These are phyloP conservation scores for Toxicodendron radicans DNA, from an alignment of 345 rosid species.

Conservation along the genomic window DNA sequence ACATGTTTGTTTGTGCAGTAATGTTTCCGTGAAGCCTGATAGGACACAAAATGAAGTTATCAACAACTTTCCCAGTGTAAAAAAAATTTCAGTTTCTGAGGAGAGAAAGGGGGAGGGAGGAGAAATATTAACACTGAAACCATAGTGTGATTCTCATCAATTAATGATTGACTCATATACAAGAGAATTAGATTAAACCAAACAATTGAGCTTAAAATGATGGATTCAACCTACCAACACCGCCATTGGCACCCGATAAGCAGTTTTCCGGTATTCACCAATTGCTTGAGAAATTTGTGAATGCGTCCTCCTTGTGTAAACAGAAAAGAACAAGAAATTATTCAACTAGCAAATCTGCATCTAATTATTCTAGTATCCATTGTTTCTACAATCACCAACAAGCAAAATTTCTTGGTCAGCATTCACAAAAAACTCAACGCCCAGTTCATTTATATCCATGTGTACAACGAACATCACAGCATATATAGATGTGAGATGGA, in stretches of 20 bases:
- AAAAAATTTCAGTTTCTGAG: neutral
- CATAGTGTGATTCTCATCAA: neutral
- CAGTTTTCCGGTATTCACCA: conserved; percentile 80
- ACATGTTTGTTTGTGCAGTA: conserved; percentile 80
- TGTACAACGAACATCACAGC: neutral
- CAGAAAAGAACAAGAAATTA: conserved; percentile 12
- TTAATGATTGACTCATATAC: neutral
- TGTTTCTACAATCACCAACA: neutral
- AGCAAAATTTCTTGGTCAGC: neutral
- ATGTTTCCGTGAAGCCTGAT: conserved; percentile 87
- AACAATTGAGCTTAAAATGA: neutral
- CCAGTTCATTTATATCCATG: neutral
- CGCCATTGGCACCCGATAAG: conserved; percentile 92
- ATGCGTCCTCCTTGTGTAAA: conserved; percentile 77
- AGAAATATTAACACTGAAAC: neutral
- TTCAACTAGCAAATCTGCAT: neutral
- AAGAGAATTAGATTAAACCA: neutral
- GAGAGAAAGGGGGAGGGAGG: neutral
- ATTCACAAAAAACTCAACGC: neutral
- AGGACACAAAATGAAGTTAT: conserved; percentile 8
- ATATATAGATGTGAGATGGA: too few relatives aligned
- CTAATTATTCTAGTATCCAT: too few relatives aligned
- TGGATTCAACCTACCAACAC: conserved; percentile 62
- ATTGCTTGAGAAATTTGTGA: conserved; percentile 91
- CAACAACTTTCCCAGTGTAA: conserved; percentile 1